A percentile compares a stretch with the other conserved stretches of the same genome.
Conservation (phyloP, 768 basidiomycete genomes). For the Leccinum subtestaceum region DNA sequence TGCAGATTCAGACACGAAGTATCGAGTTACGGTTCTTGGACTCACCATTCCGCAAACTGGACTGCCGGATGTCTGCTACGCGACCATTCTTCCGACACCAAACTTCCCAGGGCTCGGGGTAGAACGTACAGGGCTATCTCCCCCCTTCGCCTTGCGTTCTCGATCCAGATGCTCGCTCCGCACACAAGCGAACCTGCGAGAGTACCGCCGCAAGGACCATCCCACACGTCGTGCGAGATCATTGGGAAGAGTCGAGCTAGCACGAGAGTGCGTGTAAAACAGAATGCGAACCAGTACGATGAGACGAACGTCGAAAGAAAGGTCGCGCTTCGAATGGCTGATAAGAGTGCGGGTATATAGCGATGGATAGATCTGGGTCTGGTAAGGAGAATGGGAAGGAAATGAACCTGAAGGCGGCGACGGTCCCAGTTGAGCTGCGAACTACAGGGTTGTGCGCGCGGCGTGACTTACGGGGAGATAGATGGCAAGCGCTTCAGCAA, state of each 20-base stretch:
- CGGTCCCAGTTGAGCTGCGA: not conserved
- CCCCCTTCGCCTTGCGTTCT: slow-evolving; percentile 65
- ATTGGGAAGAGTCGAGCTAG: slow-evolving; percentile 61
- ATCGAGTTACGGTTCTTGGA: not conserved
- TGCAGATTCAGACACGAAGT: slow-evolving; percentile 10
- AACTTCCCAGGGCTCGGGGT: slow-evolving; percentile 64
- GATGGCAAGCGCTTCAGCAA: slow-evolving; percentile 59
- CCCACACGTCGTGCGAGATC: slow-evolving; percentile 77
- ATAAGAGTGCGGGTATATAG: slow-evolving; percentile 41
- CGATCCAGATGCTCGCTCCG: slow-evolving; percentile 76
- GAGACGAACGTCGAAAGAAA: slow-evolving; percentile 74
- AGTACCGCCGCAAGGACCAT: slow-evolving; percentile 69
- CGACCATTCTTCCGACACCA: slow-evolving; percentile 54
- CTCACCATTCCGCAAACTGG: slow-evolving; percentile 55
- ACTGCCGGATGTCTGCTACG: slow-evolving; percentile 41
- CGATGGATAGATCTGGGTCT: slow-evolving; percentile 50
- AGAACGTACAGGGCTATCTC: slow-evolving; percentile 82
- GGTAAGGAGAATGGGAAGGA: slow-evolving; percentile 62
- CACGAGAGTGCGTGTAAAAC: slow-evolving; percentile 62
- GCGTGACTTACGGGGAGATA: slow-evolving; percentile 63
- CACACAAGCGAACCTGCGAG: slow-evolving; percentile 67
- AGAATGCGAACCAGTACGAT: slow-evolving; percentile 68
- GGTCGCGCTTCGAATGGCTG: slow-evolving; percentile 60
- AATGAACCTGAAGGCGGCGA: slow-evolving; percentile 53
- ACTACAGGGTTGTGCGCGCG: not conserved